Conservation (phyloP, 2,329 filamentous ascomycete genomes). For the Fusarium sp. region DNA sequence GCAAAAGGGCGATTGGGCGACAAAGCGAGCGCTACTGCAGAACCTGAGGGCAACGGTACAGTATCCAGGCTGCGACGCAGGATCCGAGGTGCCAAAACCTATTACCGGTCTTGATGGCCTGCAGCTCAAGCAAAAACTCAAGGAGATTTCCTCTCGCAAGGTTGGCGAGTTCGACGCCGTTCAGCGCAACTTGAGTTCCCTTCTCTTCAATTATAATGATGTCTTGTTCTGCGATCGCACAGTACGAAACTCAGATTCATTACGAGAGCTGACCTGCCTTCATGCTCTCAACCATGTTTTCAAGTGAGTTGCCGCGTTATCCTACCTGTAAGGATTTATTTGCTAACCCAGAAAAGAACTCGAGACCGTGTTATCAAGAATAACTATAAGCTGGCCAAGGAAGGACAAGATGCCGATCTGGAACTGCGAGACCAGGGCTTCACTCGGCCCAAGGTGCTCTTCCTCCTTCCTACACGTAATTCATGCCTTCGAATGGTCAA, state of each 20-base stretch:
- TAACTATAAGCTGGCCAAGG: conserved; percentile 81
- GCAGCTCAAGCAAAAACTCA: conserved; percentile 79
- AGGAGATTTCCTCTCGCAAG: conserved; percentile 65
- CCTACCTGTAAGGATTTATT: too few relatives aligned
- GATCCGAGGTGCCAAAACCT: conserved; percentile 50
- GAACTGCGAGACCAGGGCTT: conserved; percentile 95
- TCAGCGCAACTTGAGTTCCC: conserved; percentile 75
- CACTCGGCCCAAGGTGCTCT: conserved; percentile 91
- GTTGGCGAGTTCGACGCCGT: conserved; percentile 70
- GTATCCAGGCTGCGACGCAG: conserved; percentile 58
- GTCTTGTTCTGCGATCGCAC: conserved; percentile 81
- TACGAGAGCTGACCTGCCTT: conserved; percentile 81
- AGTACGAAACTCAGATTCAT: conserved; percentile 72
- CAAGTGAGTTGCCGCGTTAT: conserved; percentile 67
- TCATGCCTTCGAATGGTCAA: conserved; percentile 85
- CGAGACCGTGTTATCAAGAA: conserved; percentile 94
- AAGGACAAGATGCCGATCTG: conserved; percentile 72
- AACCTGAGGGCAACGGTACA: conserved; percentile 63
- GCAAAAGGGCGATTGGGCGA: conserved; percentile 65
- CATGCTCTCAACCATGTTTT: conserved; percentile 93
- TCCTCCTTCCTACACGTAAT: conserved; percentile 89
- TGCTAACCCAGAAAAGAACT: conserved; percentile 65
- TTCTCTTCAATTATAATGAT: conserved; percentile 87
- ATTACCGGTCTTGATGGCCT: conserved; percentile 61
- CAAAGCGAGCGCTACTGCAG: conserved; percentile 61